These are phyloP conservation scores for Candida buenavistaensis DNA, from an alignment of 1,139 yeast genomes.

Conservation along the genomic window DNA sequence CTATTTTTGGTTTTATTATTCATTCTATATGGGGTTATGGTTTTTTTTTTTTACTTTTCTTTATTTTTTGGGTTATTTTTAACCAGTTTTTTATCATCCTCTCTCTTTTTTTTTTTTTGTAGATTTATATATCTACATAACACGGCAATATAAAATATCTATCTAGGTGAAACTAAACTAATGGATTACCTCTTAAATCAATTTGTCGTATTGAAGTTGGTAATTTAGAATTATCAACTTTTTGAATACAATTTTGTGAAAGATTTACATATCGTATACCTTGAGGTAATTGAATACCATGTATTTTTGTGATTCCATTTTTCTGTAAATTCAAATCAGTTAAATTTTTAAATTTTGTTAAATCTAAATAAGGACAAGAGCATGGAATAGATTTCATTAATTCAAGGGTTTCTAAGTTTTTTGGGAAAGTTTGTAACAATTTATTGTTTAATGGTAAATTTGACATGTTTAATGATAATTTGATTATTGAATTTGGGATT, in stretches of 20 bases:
- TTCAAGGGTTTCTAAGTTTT: constrained; percentile 1
- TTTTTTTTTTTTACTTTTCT: constrained; percentile 1
- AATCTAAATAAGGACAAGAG: constrained; percentile 2
- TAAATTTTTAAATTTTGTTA: background rate
- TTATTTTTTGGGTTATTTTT: background rate
- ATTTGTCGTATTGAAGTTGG: background rate
- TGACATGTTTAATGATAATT: constrained; percentile 3
- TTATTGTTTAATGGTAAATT: constrained; percentile 4
- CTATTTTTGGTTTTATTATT: constrained; percentile 1
- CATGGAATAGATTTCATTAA: constrained; percentile 1
- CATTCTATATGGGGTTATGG: constrained; percentile 1
- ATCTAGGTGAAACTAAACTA: constrained; percentile 1
- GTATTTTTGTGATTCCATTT: constrained; percentile 2
- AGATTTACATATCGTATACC: constrained; percentile 2
- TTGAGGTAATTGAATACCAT: background rate
- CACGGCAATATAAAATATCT: constrained; percentile 5
- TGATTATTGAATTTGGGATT: constrained; percentile 40
- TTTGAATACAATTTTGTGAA: constrained; percentile 4
- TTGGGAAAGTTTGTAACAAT: constrained; percentile 4
- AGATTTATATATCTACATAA: background rate
- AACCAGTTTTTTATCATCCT: background rate
- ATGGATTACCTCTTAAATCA: constrained; percentile 2
- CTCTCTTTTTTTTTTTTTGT: background rate
- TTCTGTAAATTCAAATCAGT: constrained; percentile 1
- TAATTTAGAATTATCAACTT: background rate